Conservation (phyloP, 2,329 filamentous ascomycete genomes). For the Calonectria crousiana region DNA sequence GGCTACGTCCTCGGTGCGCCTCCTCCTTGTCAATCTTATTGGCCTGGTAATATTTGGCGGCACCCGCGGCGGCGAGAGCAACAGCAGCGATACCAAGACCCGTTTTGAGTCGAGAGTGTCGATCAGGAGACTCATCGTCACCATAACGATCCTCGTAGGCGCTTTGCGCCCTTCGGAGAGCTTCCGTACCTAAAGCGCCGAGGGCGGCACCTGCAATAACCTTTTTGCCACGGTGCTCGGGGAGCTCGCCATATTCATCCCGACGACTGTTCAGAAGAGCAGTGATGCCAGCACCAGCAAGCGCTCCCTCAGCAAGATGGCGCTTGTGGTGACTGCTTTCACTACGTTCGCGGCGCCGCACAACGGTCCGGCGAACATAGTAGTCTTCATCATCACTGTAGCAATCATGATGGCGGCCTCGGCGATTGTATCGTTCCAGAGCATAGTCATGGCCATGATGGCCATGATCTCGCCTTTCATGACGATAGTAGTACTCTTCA, state of each 20-base stretch:
- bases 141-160: slow-evolving; percentile 68
- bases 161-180: slow-evolving; percentile 69
- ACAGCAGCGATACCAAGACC: slow-evolving; percentile 73
- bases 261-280: slow-evolving; percentile 70
- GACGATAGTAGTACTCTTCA: slow-evolving; percentile 66
- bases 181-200: slow-evolving; percentile 72
- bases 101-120: slow-evolving; percentile 67
- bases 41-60: slow-evolving; percentile 72
- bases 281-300: slow-evolving; percentile 72
- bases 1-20: slow-evolving; percentile 66
- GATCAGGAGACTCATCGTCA: slow-evolving; percentile 53
- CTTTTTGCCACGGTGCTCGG: slow-evolving; percentile 67
- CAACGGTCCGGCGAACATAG: slow-evolving; percentile 58
- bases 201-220: slow-evolving; percentile 72
- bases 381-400: slow-evolving; percentile 63
- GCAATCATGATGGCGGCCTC: slow-evolving; percentile 57
- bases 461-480: slow-evolving; percentile 58
- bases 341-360: slow-evolving; percentile 65
- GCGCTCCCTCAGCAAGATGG: slow-evolving; percentile 73
- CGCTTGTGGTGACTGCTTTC: slow-evolving; percentile 66
- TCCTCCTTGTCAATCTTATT: slow-evolving; percentile 73
- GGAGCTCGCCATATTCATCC: slow-evolving; percentile 62
- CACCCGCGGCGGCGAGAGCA: slow-evolving; percentile 73
- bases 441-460: slow-evolving; percentile 51
- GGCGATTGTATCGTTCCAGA: slow-evolving; percentile 53